Base-by-base conservation (phyloP, 2,329 filamentous ascomycete genomes). In the Sarocladium brachiariae region DNA sequence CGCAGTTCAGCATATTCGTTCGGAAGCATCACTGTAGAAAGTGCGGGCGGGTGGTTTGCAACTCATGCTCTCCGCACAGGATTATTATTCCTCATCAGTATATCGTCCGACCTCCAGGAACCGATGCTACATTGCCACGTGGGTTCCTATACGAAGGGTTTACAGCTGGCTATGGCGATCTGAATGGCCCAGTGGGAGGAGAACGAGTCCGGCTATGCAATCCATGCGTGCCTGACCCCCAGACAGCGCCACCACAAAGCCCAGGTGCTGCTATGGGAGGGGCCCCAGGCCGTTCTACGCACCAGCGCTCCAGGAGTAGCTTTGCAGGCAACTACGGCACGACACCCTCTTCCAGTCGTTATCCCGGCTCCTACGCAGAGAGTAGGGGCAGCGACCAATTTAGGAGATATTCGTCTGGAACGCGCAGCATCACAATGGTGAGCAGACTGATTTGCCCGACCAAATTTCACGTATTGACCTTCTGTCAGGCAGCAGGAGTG, bases 21-120 rank as follows among this genome's bases (percentile, higher is more conserved):
- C 78, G 92, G 55, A 95, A 95, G 64, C 92, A 97, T 69, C 92
- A 97, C 64, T 97, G 92, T 75, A 81, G 84, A 58, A 96, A 96
- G 78, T 97, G 92, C 64, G 92, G 92, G 41, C 77, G 90, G 54
- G 91, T 97, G 8, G 92, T 97, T 21, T 97, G 92, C 67, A 83
- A 84, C 52, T 76, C 82, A 18, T 97, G 92, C 70, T 96, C 92
- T 2, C 92, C 92, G 3, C 92, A 97, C 66, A 82, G 90, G 54
- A 97, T 97, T 63, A 95, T 88, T 3, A 96, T 97, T 55, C 92
- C 92, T 1, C 81, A 91, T 56, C 88, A 93, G 63, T 97, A 89
- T 65, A 96, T 97, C 56, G 90, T 96, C 23, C 85, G 86, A 45
- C 87, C 88, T 2, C 86, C 87, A 1, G 74, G 64, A 51, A 54